phyloP scores from a whole-genome alignment of 148 eudicot species.

The Suaeda aralocaspica region DNA sequence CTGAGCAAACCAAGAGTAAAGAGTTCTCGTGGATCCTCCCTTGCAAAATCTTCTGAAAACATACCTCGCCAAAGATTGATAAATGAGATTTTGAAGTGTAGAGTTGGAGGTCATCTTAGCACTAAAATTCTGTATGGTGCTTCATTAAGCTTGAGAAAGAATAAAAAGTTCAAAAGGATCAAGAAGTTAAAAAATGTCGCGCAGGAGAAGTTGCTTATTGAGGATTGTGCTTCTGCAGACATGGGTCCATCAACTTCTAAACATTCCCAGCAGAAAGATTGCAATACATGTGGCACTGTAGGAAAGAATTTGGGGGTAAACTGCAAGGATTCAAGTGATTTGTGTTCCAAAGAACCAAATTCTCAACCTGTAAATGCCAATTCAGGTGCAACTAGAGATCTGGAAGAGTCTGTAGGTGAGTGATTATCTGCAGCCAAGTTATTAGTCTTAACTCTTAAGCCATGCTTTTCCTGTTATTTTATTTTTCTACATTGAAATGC shows the following conservation, averaged over 20 bases:
- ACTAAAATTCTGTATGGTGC: conserved; percentile 46
- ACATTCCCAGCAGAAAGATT: conserved; percentile 24
- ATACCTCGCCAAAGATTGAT: conserved; percentile 25
- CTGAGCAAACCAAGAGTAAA: conserved; percentile 15
- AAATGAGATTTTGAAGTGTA: conserved; percentile 33
- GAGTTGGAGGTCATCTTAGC: conserved; percentile 42
- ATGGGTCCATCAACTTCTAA: conserved; percentile 43
- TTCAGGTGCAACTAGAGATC: conserved; percentile 37
- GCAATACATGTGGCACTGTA: conserved; percentile 16
- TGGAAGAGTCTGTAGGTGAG: conserved; percentile 58
- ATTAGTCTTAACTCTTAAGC: background rate
- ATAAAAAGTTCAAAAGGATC: conserved; percentile 40
- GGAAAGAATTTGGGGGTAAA: conserved; percentile 17
- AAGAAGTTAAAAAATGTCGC: conserved; percentile 24
- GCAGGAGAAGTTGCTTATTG: conserved; percentile 21
- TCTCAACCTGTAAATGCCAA: conserved; percentile 28
- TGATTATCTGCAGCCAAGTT: conserved; percentile 3
- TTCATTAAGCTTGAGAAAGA: conserved; percentile 41
- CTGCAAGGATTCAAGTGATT: conserved; percentile 18
- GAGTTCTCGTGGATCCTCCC: background rate
- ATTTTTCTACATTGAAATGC: too few relatives aligned
- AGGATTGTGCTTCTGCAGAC: conserved; percentile 22
- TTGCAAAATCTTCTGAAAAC: conserved; percentile 13
- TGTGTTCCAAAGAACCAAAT: conserved; percentile 24
- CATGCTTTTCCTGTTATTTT: conserved; percentile 8